Evolutionary conservation across 225 moss, liverwort and hornwort species (phyloP), one percentile per base, ranked within the genome.

Genomic region (Marchantia polymorpha): DNA sequence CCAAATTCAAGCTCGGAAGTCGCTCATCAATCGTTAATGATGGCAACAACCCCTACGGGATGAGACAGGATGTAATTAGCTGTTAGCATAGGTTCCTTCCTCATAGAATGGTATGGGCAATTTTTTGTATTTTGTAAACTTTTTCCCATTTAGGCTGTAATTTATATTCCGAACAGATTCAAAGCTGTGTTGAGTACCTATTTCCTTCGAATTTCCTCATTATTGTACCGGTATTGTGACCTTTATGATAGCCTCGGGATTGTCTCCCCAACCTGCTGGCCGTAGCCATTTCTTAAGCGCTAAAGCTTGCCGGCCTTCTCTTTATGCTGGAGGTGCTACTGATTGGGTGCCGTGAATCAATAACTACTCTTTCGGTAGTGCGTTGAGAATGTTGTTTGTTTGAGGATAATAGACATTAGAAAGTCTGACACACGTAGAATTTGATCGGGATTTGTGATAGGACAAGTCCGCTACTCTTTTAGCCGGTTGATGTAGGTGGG

Each of bases 61-160:
- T 81, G 81, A 68, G 75, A 75, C 66, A 75, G 81, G 75, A 67
- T 75, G 81, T 81, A 81, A 81, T 81, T 76, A 81, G 69, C 58
- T 69, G 26, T 59, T 75, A 81, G 75, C 51, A 53, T 64, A 81
- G 74, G 74, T 52, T 52, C 31, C 50, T 39, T 52, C 52, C 73
- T 51, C 54, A 73, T 47, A 74, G 74, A 68, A 53, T 68, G 66
- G 65, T 69, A 56, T 54, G 61, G 72, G 80, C 73, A 75, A 55
- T 66, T 81, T 75, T 66, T 75, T 66, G 73, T 65, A 50, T 74
- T 64, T 75, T 75, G 27, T 75, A 20, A 64, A 81, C 52, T 16
- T 75, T 81, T 75, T 55, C 75, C 29, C 67, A 66, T 52, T 46
- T 81, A 81, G 81, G 81, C 81, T 81, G 81, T 81, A 81, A 75